Conservation (phyloP, 2,329 filamentous ascomycete species). For the Xylariaceae sp. region DNA sequence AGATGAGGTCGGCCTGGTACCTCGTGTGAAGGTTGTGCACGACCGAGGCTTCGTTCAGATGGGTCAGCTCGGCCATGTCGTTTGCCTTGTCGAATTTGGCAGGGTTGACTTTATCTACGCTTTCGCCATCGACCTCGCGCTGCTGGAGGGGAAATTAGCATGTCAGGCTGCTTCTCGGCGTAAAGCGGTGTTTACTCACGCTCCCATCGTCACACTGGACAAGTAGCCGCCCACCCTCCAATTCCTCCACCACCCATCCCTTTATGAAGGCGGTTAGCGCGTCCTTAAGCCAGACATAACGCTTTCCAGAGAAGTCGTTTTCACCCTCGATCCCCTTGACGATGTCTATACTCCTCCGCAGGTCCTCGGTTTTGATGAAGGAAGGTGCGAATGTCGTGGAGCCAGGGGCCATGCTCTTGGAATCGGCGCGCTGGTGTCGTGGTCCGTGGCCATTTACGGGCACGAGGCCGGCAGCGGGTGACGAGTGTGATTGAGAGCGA, state of each 20-base stretch:
- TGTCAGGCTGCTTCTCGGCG: conserved; percentile 15
- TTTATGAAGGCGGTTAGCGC: conserved; percentile 81
- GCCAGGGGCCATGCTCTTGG: conserved; percentile 56
- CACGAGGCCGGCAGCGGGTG: conserved; percentile 38
- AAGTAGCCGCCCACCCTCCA: conserved; percentile 61
- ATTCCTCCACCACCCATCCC: conserved; percentile 84
- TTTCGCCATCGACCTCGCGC: conserved; percentile 78
- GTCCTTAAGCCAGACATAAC: conserved; percentile 97
- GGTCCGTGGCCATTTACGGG: conserved; percentile 31
- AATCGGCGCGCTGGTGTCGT: conserved; percentile 49
- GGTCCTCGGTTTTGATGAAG: conserved; percentile 86
- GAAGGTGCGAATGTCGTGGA: conserved; percentile 89
- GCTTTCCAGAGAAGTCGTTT: conserved; percentile 97
- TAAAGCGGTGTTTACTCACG: conserved; percentile 44
- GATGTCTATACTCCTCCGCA: conserved; percentile 51
- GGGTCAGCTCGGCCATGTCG: conserved; percentile 98
- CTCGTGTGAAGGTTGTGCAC: conserved; percentile 94
- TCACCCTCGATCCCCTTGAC: conserved; percentile 83
- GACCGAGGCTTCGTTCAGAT: conserved; percentile 95
- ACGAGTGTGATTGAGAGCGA: conserved; percentile 64
- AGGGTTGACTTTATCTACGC: conserved; percentile 97
- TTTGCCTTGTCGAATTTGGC: conserved; percentile 99
- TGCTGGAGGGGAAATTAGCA: conserved; percentile 47
- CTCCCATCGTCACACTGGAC: conserved; percentile 93
- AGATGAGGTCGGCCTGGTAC: conserved; percentile 94